Percentiles rank a stretch among this genome's conserved stretches.
phyloP scores from a whole-genome alignment of 495 filamentous ascomycete genomes.

The Achaetomiella virescens region DNA sequence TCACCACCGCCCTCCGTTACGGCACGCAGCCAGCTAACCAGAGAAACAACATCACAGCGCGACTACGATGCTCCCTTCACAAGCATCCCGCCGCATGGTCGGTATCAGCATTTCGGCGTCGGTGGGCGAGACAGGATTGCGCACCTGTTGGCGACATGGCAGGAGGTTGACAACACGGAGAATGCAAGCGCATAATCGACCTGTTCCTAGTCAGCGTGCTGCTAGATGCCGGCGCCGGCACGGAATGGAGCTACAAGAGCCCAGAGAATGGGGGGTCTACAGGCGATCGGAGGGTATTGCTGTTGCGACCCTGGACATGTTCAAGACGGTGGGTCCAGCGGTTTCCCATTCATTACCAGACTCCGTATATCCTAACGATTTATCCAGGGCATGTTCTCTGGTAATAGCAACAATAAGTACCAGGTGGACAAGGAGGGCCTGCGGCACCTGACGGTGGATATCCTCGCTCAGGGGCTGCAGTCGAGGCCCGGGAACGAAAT shows the following conservation, averaged over 20 bases:
- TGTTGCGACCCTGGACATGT: slow-evolving; percentile 95
- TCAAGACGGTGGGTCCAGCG: slow-evolving; percentile 55
- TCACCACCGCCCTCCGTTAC: background rate
- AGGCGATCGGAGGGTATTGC: slow-evolving; percentile 87
- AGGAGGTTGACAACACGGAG: slow-evolving; percentile 60
- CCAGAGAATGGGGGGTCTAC: slow-evolving; percentile 83
- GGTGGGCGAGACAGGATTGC: slow-evolving; percentile 72
- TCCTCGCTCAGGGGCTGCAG: slow-evolving; percentile 75
- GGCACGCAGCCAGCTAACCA: background rate
- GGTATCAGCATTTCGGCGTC: slow-evolving; percentile 87
- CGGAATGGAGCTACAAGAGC: slow-evolving; percentile 81
- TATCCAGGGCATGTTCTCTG: slow-evolving; percentile 75
- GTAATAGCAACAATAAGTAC: slow-evolving; percentile 69
- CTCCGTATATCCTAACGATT: background rate
- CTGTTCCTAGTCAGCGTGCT: slow-evolving; percentile 87
- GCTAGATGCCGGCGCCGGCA: slow-evolving; percentile 81
- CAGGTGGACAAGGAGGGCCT: slow-evolving; percentile 85
- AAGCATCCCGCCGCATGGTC: slow-evolving; percentile 76
- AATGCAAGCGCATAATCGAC: slow-evolving; percentile 73
- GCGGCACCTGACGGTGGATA: slow-evolving; percentile 64
- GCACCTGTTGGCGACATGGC: slow-evolving; percentile 63
- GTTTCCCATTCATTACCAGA: too few relatives aligned
- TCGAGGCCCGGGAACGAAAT: slow-evolving; percentile 75
- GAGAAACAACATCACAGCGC: slow-evolving; percentile 46
- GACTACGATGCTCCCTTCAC: slow-evolving; percentile 84